phyloP scores from a whole-genome alignment of 2,329 filamentous ascomycete species.

The Thermochaetoides dissita region DNA sequence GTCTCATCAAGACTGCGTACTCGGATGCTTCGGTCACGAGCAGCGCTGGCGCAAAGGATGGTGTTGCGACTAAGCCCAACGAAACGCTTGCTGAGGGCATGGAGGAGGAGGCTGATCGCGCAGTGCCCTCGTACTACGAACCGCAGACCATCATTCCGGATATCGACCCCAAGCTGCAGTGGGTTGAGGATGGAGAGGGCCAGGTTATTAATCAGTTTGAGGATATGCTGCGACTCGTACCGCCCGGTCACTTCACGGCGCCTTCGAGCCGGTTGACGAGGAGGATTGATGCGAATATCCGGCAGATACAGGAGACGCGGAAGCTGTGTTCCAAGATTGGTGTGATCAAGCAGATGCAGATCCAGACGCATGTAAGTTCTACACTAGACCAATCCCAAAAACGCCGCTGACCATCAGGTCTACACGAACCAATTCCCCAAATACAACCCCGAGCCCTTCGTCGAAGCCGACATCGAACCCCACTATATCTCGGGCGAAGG shows the following conservation, averaged over 20 bases:
- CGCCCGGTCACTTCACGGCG: constrained; percentile 59
- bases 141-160: constrained; percentile 75
- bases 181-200: constrained; percentile 81
- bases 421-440: constrained; percentile 98
- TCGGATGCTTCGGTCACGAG: constrained; percentile 27
- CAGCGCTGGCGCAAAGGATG: constrained; percentile 31
- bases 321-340: constrained; percentile 94
- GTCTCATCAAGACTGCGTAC: constrained; percentile 24
- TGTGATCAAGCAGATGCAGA: constrained; percentile 98
- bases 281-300: constrained; percentile 81
- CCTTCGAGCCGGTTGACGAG: constrained; percentile 60
- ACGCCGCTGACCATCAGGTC: constrained; percentile 40
- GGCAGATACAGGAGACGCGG: constrained; percentile 89
- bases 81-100: constrained; percentile 92
- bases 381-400: neutral
- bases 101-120: constrained; percentile 69
- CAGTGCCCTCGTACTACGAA: constrained; percentile 91
- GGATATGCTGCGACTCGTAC: constrained; percentile 67
- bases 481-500: constrained; percentile 82
- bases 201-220: constrained; percentile 79
- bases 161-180: constrained; percentile 61
- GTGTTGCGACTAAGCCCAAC: constrained; percentile 28
- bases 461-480: constrained; percentile 74
- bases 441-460: constrained; percentile 79
- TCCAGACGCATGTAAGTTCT: constrained; percentile 73